Base-by-base conservation (phyloP, 2,329 filamentous ascomycete genomes). In the Arthroderma sp. region DNA sequence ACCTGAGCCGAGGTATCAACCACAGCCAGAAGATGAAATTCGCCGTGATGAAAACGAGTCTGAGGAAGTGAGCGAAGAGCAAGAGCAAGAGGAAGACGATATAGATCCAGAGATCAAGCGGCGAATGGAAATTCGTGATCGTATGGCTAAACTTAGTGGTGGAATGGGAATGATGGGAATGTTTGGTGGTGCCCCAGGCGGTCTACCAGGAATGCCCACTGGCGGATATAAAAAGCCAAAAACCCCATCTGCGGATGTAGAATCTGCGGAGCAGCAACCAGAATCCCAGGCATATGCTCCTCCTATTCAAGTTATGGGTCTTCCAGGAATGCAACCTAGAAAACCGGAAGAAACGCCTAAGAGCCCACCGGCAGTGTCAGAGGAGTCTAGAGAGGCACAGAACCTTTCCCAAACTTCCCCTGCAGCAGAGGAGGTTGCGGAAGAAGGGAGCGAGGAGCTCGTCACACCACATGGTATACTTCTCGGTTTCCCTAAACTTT, bases 61-160 rank as follows among this genome's bases (percentile, higher is more conserved):
- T 9, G 78, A 79, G 21, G 79, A 79, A 2, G 81, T 80, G 9
- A 82, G 81, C 2, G 83, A 82, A 13, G 85, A 85, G n/a, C 86
- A 82, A 13, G 85, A 85, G n/a, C 86, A 87, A 19, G 86, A 89
- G 33, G 88, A 91, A 52, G 87, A 91, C 28, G 88, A 95, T 15
- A 77, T 94, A 55, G 91, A 97, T 66, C 89, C 90, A 0, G 93
- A 98, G 70, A 79, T 88, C 21, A 84, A 82, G 63, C 85, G 91
- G 55, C 87, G 86, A 68, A 84, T 95, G 73, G 91, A 96, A 69
- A 78, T 98, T 33, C 83, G 93, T 60, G 90, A 93, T 61, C 84
- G 93, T 65, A 98, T 98, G 89, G 93, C 93, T 49, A 96, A 95
- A 74, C 93, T 98, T 86, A 95, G 91, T 64, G 91, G 91, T 57